phyloP scores from a whole-genome alignment of 2,329 filamentous ascomycete species.

The Ampelomyces quisqualis region DNA sequence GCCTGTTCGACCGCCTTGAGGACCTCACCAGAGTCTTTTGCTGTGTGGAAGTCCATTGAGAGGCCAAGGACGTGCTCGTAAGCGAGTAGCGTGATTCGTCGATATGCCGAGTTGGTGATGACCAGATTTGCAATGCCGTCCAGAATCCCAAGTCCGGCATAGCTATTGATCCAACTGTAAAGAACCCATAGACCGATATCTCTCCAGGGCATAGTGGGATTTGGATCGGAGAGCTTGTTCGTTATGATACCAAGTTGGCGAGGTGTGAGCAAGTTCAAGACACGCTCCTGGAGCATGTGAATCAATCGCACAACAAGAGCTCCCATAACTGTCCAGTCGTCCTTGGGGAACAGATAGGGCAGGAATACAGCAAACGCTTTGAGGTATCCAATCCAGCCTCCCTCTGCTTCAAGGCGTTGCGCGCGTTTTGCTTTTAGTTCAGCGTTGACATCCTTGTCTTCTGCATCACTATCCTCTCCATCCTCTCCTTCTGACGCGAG shows the following conservation, averaged over 20 bases:
- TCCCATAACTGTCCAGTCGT: slow-evolving; percentile 65
- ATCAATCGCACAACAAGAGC: slow-evolving; percentile 66
- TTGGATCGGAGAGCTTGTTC: slow-evolving; percentile 60
- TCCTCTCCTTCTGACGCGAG: slow-evolving; percentile 2
- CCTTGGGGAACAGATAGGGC: slow-evolving; percentile 75
- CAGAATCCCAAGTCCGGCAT: slow-evolving; percentile 54
- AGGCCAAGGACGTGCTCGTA: slow-evolving; percentile 69
- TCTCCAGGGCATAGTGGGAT: slow-evolving; percentile 52
- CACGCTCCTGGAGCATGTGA: slow-evolving; percentile 69
- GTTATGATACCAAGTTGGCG: slow-evolving; percentile 78
- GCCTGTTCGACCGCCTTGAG: slow-evolving; percentile 67
- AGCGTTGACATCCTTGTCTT: slow-evolving; percentile 57
- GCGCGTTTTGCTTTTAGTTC: slow-evolving; percentile 54
- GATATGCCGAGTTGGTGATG: slow-evolving; percentile 59
- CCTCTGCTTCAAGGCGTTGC: slow-evolving; percentile 70
- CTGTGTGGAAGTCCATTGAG: slow-evolving; percentile 69
- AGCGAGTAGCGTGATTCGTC: slow-evolving; percentile 59
- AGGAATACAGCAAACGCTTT: slow-evolving; percentile 74
- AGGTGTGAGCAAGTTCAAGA: slow-evolving; percentile 75
- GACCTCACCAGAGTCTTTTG: slow-evolving; percentile 64
- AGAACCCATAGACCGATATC: slow-evolving; percentile 55
- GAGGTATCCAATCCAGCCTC: slow-evolving; percentile 74
- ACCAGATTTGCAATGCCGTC: slow-evolving; percentile 56
- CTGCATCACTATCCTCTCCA: slow-evolving; percentile 17
- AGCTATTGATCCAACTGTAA: slow-evolving; percentile 52